Base-by-base conservation (phyloP, 768 basidiomycete species). In the Russula compacta region DNA sequence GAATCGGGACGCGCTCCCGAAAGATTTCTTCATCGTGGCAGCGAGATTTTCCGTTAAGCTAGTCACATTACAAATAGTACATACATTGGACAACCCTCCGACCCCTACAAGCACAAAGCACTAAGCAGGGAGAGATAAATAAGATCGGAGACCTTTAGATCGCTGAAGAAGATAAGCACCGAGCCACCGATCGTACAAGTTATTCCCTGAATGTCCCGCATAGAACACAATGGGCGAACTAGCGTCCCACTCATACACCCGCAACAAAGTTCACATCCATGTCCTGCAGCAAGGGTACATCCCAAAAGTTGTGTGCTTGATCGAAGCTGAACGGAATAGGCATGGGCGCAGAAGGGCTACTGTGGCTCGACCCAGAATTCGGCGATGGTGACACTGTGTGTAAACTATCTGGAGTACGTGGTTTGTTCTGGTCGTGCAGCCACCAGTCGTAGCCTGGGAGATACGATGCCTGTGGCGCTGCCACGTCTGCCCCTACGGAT, bases 241-340 rank as follows among this genome's bases (percentile, higher is more conserved):
- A n/a, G 29, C 21, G 21, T 40, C 33, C 33, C 1, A 24, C 7
- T 49, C 53, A 63, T 11, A n/a, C 33, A 19, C 56, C 61, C 7
- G 56, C 33, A 42, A 24, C 14, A 36, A 43, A 64, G 46, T 52
- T 59, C 17, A 42, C 39, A 12, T 36, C 39, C 38, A 64, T 19
- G 32, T 63, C 60, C 17, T 62, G 63, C 17, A 49, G 21, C 12
- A 53, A 24, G 14, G 63, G 60, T 19, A 56, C n/a, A 39, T 55
- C 56, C 66, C 66, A 66, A 33, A 58, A 65, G 46, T 60, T 57
- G 21, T 46, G 53, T 29, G 65, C 38, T 46, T 65, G 64, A 10
- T 66, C 66, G 17, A 66, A 65, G 47, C 64, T 51, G 57, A 66
- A 66, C 17, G 66, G 66, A 35, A 66, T 66, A 5, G 64, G 56